Base-by-base conservation (phyloP, 176 grass and related monocot species). In the Hyparrhenia diplandra region DNA sequence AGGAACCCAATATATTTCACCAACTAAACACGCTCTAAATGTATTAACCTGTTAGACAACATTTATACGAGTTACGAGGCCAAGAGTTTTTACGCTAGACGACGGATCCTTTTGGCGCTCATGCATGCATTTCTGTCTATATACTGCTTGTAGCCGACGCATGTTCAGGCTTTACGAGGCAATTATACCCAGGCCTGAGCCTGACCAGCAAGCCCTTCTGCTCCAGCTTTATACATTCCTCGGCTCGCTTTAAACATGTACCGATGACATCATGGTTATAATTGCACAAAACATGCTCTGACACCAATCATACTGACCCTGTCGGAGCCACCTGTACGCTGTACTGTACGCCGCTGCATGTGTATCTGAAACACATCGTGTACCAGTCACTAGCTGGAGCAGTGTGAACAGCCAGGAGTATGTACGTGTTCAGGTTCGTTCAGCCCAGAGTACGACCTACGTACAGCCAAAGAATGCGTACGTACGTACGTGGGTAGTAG, bases 131-230 rank as follows among this genome's bases (percentile, higher is more conserved):
- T 23, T 23, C 8, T 57, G 21, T 23, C 2, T 32, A 39, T 77
- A 74, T 84, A 85, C 87, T 85, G 42, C 87, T 85, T 89, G 83
- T 47, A 65, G 77, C 7, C 72, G 55, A 85, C 87, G 78, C 83
- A 31, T 58, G 71, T 82, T 65, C 82, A 85, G 78, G 87, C 87
- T 85, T 89, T 89, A 45, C 1, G 57, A 20, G 55, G 16, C 28
- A 77, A 89, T 89, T 85, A 85, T 85, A 82, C 77, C 43, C n/a
- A 40, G 64, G 46, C 70, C 70, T 81, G 82, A 75, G 3, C 40
- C 40, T 81, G 82, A 75, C 4, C 70, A 54, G 52, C 52, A 58
- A 75, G 32, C 8, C 54, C 82, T 89, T 89, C 77, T 47, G 34
- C 55, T 35, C 43, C 77, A 85, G 87, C 87, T 85, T 85, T 85